phyloP scores from a whole-genome alignment of 352 stramenopile species.

The Phytopythium mirpurense region DNA sequence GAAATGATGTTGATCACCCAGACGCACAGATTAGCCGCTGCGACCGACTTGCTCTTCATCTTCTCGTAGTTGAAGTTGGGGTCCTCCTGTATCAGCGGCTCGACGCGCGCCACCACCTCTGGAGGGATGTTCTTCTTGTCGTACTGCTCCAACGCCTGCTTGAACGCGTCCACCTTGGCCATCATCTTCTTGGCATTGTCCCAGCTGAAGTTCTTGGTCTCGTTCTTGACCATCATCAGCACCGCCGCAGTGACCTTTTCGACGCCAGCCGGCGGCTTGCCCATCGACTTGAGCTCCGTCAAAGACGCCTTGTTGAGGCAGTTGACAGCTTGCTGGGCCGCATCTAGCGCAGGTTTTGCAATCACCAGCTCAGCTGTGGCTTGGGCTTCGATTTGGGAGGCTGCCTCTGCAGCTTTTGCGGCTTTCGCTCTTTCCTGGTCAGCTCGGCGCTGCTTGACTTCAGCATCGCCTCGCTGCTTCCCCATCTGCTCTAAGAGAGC shows the following conservation, averaged over 20 bases:
- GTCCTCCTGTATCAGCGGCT: conserved; percentile 82
- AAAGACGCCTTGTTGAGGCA: conserved; percentile 87
- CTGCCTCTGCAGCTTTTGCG: conserved; percentile 56
- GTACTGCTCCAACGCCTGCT: conserved; percentile 87
- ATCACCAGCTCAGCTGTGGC: conserved; percentile 66
- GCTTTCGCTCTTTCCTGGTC: conserved; percentile 79
- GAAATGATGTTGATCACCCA: conserved; percentile 93
- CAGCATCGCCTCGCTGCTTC: conserved; percentile 84
- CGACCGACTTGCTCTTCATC: conserved; percentile 91
- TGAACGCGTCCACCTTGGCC: conserved; percentile 92
- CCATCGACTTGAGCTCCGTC: conserved; percentile 87
- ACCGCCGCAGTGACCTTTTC: conserved; percentile 89
- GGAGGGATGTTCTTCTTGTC: conserved; percentile 89
- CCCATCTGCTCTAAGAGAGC: conserved; percentile 85
- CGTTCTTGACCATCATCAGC: conserved; percentile 91
- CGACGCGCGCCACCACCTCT: conserved; percentile 81
- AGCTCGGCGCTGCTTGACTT: conserved; percentile 79
- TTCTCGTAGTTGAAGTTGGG: conserved; percentile 92
- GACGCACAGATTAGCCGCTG: conserved; percentile 88
- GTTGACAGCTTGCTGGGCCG: conserved; percentile 83
- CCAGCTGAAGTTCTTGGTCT: conserved; percentile 93
- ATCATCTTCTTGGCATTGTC: conserved; percentile 96
- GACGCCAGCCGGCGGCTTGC: conserved; percentile 81
- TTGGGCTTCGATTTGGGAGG: conserved; percentile 62
- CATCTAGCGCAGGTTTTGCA: conserved; percentile 80